Evolutionary conservation across 805 yeast genomes (phyloP).

Genomic region (Clavispora santaluciae): DNA sequence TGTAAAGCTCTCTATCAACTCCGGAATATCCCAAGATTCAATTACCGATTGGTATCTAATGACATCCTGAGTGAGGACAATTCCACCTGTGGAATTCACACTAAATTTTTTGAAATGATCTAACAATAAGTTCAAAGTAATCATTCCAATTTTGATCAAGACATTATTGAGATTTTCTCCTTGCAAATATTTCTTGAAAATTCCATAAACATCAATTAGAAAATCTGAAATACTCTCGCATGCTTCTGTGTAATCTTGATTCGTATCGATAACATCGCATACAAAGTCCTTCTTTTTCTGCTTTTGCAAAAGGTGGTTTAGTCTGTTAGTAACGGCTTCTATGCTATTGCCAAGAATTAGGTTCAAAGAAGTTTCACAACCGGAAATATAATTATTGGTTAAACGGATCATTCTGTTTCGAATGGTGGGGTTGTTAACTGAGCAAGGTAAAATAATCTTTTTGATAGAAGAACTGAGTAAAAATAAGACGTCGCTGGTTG

Average conservation of each 20-base stretch:
- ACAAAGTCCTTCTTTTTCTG: slow-evolving; percentile 74
- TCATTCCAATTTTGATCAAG: slow-evolving; percentile 53
- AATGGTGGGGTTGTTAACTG: slow-evolving; percentile 52
- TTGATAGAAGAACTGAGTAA: slow-evolving; percentile 69
- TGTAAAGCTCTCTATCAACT: slow-evolving; percentile 58
- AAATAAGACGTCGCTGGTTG: slow-evolving; percentile 55
- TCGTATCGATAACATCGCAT: slow-evolving; percentile 37
- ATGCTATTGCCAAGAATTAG: slow-evolving; percentile 57
- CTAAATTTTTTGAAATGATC: slow-evolving; percentile 71
- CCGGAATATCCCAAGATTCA: slow-evolving; percentile 62
- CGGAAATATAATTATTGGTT: slow-evolving; percentile 55
- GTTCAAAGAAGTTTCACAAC: slow-evolving; percentile 63
- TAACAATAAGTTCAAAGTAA: slow-evolving; percentile 53
- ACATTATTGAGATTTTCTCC: slow-evolving; percentile 45
- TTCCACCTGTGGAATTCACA: slow-evolving; percentile 79
- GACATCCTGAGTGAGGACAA: slow-evolving; percentile 75
- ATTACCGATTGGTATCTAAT: slow-evolving; percentile 67
- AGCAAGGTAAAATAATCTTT: slow-evolving; percentile 70
- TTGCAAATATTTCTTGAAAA: slow-evolving; percentile 32
- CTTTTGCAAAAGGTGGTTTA: slow-evolving; percentile 44
- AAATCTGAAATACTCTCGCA: slow-evolving; percentile 61
- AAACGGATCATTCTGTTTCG: slow-evolving; percentile 56
- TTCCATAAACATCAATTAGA: slow-evolving; percentile 38
- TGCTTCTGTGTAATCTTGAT: slow-evolving; percentile 59
- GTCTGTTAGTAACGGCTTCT: slow-evolving; percentile 46